Evolutionary conservation across 2,329 filamentous ascomycete species (phyloP).

Genomic region (Cercospora sesami): DNA sequence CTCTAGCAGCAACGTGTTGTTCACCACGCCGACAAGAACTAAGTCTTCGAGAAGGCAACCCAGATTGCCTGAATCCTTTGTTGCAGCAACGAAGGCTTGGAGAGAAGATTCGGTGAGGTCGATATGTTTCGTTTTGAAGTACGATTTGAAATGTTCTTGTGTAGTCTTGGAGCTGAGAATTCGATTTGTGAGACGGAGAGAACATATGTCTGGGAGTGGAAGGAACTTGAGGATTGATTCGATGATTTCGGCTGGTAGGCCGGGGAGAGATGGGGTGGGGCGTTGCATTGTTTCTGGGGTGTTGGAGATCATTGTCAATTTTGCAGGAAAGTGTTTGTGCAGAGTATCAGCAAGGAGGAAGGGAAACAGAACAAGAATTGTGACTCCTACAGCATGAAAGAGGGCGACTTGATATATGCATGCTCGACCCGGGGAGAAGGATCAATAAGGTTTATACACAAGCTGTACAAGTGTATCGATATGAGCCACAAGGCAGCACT

Average conservation of each 20-base stretch:
- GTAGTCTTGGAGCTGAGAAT: not conserved
- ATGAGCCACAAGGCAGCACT: not conserved
- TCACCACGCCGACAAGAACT: not conserved
- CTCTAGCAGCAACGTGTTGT: not conserved
- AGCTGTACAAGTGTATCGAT: not conserved
- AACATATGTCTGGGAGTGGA: not conserved
- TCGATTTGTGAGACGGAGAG: not conserved
- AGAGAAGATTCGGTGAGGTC: not conserved
- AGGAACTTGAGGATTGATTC: not conserved
- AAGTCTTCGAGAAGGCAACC: not conserved
- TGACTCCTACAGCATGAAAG: not conserved
- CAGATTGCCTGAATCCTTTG: not conserved
- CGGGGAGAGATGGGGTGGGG: not conserved
- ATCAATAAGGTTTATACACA: not conserved
- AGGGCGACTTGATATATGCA: not conserved
- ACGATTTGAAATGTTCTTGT: not conserved
- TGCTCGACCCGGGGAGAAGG: not conserved
- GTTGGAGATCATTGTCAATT: not conserved
- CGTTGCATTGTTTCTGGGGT: not conserved
- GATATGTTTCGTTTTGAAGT: not conserved
- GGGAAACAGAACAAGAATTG: not conserved
- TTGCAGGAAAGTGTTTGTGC: no score
- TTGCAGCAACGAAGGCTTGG: not conserved
- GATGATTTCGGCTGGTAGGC: not conserved
- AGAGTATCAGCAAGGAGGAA: not conserved